These are phyloP conservation scores for Abelmoschus esculentus DNA, from an alignment of 345 rosid species.

Conservation along the genomic window DNA sequence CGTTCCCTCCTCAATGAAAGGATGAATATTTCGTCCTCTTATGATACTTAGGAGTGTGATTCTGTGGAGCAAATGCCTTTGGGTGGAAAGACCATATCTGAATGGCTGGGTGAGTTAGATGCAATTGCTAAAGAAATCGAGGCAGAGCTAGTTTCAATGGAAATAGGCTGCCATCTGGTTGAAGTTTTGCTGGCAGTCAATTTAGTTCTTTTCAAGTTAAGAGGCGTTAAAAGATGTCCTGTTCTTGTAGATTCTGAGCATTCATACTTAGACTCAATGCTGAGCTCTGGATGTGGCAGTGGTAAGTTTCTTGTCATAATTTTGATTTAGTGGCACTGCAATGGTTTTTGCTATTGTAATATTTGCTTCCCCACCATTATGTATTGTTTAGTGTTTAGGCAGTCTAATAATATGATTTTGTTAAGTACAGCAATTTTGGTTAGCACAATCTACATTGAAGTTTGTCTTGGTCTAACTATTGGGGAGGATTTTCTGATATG, in stretches of 20 bases:
- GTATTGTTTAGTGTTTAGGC: neutral
- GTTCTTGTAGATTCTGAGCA: slow-evolving; percentile 55
- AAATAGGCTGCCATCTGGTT: slow-evolving; percentile 71
- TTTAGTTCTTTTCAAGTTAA: slow-evolving; percentile 60
- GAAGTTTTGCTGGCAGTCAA: slow-evolving; percentile 82
- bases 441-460: slow-evolving; percentile 89
- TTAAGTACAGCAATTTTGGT: slow-evolving; percentile 67
- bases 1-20: slow-evolving; percentile 38
- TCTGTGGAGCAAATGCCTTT: slow-evolving; percentile 50
- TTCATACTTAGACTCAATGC: slow-evolving; percentile 69
- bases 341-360: neutral
- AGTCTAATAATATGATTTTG: slow-evolving; percentile 7
- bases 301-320: slow-evolving; percentile 36
- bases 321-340: neutral
- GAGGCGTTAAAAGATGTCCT: slow-evolving; percentile 73
- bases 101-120: slow-evolving; percentile 65
- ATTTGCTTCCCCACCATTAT: neutral
- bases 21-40: slow-evolving; percentile 23
- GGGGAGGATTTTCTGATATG: slow-evolving; percentile 94
- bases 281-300: slow-evolving; percentile 65
- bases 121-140: slow-evolving; percentile 68
- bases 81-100: slow-evolving; percentile 51
- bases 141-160: slow-evolving; percentile 70
- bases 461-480: slow-evolving; percentile 66
- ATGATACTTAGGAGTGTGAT: slow-evolving; percentile 35